A percentile compares a stretch with the other conserved stretches of the same genome.
phyloP scores from a whole-genome alignment of 495 filamentous ascomycete species.

The Aspergillus hancockii region DNA sequence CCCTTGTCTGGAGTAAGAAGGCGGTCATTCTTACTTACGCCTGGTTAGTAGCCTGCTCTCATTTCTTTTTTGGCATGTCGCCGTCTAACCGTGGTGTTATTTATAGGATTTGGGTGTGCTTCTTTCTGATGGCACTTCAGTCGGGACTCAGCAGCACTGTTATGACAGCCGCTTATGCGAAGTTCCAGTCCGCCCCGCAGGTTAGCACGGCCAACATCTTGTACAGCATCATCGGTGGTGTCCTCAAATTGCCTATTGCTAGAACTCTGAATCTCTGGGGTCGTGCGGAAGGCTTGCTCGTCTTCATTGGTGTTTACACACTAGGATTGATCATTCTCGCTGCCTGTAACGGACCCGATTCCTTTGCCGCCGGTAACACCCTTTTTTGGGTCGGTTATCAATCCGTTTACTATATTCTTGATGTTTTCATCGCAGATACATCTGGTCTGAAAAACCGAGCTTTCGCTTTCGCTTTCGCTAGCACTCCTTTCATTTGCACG shows the following conservation, averaged over 20 bases:
- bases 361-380: slow-evolving; percentile 53
- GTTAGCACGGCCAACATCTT: slow-evolving; percentile 40
- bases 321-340: slow-evolving; percentile 53
- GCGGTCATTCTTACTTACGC: slow-evolving; percentile 37
- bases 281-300: slow-evolving; percentile 51
- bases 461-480: slow-evolving; percentile 60
- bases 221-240: slow-evolving; percentile 58
- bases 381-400: slow-evolving; percentile 61
- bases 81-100: not conserved
- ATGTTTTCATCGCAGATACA: slow-evolving; percentile 68
- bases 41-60: slow-evolving; percentile 27
- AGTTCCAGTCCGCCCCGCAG: slow-evolving; percentile 34
- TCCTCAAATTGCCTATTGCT: slow-evolving; percentile 64
- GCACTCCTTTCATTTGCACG: slow-evolving; percentile 68
- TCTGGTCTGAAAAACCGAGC: slow-evolving; percentile 63
- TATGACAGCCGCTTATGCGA: slow-evolving; percentile 31
- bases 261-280: slow-evolving; percentile 71
- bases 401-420: slow-evolving; percentile 57
- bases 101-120: slow-evolving; percentile 45
- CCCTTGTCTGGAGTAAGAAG: slow-evolving; percentile 40
- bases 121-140: slow-evolving; percentile 44
- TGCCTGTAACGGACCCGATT: slow-evolving; percentile 44
- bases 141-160: slow-evolving; percentile 33
- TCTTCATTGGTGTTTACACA: slow-evolving; percentile 40
- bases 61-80: not conserved